A percentile compares a stretch with the other conserved stretches of the same genome.
Conservation (phyloP, 164 flowering plant genomes). For the Brasenia schreberi region DNA sequence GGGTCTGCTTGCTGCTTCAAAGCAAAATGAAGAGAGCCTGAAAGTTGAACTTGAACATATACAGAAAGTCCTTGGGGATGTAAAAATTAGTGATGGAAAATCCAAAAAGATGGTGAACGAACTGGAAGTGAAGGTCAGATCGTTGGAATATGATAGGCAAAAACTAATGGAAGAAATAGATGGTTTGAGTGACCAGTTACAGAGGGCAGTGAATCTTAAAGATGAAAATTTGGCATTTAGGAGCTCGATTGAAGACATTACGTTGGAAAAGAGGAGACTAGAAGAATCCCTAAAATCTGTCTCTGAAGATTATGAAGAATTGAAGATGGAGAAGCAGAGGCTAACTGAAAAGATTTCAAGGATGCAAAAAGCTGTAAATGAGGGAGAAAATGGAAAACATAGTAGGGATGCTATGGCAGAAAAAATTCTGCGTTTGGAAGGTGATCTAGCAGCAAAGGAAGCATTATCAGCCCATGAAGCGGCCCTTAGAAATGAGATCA, state of each 20-base stretch:
- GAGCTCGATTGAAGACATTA: slow-evolving; percentile 25
- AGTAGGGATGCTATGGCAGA: slow-evolving; percentile 32
- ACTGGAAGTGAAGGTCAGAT: slow-evolving; percentile 49
- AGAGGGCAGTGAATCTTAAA: slow-evolving; percentile 22
- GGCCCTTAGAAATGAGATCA: slow-evolving; percentile 49
- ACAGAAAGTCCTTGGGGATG: slow-evolving; percentile 27
- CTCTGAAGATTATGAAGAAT: slow-evolving; percentile 30
- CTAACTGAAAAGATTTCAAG: slow-evolving; percentile 33
- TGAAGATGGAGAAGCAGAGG: slow-evolving; percentile 41
- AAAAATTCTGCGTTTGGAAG: slow-evolving; percentile 45
- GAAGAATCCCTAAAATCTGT: slow-evolving; percentile 27
- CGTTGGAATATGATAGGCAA: slow-evolving; percentile 44
- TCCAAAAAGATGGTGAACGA: slow-evolving; percentile 20
- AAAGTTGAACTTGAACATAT: slow-evolving; percentile 32
- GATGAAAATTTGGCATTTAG: slow-evolving; percentile 38
- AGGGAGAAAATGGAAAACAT: slow-evolving; percentile 41
- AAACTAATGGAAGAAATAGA: slow-evolving; percentile 35
- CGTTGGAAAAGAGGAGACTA: slow-evolving; percentile 38
- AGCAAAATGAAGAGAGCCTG: slow-evolving; percentile 25
- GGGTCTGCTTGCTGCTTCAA: slow-evolving; percentile 29
- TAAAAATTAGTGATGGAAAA: slow-evolving; percentile 41
- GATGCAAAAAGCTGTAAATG: slow-evolving; percentile 32
- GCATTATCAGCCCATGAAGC: slow-evolving; percentile 34
- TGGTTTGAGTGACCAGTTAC: slow-evolving; percentile 40
- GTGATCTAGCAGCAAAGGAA: slow-evolving; percentile 38